Evolutionary conservation across 371 early-diverging fungal genomes (phyloP).

Genomic region (Globomyces sp.): DNA sequence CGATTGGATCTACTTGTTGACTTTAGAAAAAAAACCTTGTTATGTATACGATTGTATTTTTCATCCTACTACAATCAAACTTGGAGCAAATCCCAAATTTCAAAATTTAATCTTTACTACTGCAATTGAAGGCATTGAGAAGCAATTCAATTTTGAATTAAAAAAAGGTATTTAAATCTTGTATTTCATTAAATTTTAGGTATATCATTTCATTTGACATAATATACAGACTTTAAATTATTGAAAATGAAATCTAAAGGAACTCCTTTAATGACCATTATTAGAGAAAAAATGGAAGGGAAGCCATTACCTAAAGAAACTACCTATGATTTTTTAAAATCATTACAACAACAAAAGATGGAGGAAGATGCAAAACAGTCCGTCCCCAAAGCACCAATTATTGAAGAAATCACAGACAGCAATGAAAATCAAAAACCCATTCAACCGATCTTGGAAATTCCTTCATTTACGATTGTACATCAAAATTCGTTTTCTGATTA

Average conservation of each 20-base stretch:
- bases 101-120: slow-evolving; percentile 33
- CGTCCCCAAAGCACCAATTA: not conserved
- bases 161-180: slow-evolving; percentile 23
- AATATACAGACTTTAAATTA: slow-evolving; percentile 31
- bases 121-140: slow-evolving; percentile 49
- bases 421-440: not conserved
- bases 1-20: too few species aligned
- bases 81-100: slow-evolving; percentile 31
- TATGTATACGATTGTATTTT: slow-evolving; percentile 52
- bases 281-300: not conserved
- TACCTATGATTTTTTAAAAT: slow-evolving; percentile 27
- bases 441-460: slow-evolving; percentile 18
- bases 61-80: slow-evolving; percentile 42
- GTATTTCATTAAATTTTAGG: not conserved
- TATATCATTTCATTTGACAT: too few species aligned
- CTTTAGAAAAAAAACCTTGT: slow-evolving; percentile 28
- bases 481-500: slow-evolving; percentile 32
- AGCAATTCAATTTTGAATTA: slow-evolving; percentile 41
- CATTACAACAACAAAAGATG: slow-evolving; percentile 13
- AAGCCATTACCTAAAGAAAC: slow-evolving; percentile 17
- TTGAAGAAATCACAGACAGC: not conserved
- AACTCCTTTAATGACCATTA: slow-evolving; percentile 37
- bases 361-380: slow-evolving; percentile 6
- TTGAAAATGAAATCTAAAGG: slow-evolving; percentile 50
- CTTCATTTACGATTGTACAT: slow-evolving; percentile 38